Conservation (phyloP, 2,329 filamentous ascomycete genomes). For the Neospermospora avenae region DNA sequence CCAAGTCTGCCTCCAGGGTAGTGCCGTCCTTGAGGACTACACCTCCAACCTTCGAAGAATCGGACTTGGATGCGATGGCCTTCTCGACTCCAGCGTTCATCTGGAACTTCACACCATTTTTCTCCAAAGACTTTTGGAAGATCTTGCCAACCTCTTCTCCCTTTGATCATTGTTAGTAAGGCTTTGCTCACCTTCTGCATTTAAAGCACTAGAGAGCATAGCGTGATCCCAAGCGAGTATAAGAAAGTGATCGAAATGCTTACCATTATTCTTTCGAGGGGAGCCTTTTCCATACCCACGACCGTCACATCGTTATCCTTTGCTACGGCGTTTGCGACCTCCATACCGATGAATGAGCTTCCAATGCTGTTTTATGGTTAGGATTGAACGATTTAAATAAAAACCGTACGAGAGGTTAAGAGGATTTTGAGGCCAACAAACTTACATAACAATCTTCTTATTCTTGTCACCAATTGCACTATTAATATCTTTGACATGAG, state of each 20-base stretch:
- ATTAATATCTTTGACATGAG: slow-evolving; percentile 74
- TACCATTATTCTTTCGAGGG: slow-evolving; percentile 70
- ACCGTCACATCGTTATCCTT: slow-evolving; percentile 82
- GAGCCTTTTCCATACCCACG: slow-evolving; percentile 82
- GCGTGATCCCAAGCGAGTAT: too few relatives aligned
- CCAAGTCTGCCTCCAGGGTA: slow-evolving; percentile 77
- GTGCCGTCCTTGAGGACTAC: slow-evolving; percentile 86
- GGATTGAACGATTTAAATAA: slow-evolving; percentile 50
- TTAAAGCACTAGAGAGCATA: background rate
- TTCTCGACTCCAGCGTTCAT: slow-evolving; percentile 79
- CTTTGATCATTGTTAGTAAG: background rate
- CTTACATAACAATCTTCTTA: slow-evolving; percentile 80
- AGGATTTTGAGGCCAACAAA: slow-evolving; percentile 68
- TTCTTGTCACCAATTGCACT: slow-evolving; percentile 74
- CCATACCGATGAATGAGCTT: slow-evolving; percentile 97
- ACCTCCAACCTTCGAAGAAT: slow-evolving; percentile 71
- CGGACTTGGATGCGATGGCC: slow-evolving; percentile 66
- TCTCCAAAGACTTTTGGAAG: slow-evolving; percentile 75
- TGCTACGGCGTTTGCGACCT: slow-evolving; percentile 79
- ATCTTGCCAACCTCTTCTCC: slow-evolving; percentile 77
- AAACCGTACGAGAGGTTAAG: slow-evolving; percentile 91
- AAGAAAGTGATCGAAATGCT: background rate
- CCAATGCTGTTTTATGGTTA: slow-evolving; percentile 51
- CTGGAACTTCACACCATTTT: slow-evolving; percentile 85
- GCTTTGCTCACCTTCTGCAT: background rate